These are phyloP conservation scores for Coniosporium tulheliwenetii DNA, from an alignment of 2,329 filamentous ascomycete species.

Conservation along the genomic window DNA sequence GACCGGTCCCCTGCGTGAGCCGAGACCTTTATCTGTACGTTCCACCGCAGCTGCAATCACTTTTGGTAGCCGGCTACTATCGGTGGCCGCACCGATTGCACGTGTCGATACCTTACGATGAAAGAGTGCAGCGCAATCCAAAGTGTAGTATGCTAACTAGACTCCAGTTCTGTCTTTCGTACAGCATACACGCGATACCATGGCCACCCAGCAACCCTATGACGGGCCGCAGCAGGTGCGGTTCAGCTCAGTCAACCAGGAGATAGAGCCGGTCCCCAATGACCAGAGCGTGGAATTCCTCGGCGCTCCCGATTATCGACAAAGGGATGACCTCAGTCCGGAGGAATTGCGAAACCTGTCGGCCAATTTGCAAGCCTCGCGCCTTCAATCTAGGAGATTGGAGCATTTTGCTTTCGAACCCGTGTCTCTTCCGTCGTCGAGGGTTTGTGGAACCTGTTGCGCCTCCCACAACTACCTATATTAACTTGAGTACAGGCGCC, in stretches of 20 bases:
- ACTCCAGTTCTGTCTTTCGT: no score
- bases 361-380: slow-evolving; percentile 54
- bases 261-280: slow-evolving; percentile 41
- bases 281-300: slow-evolving; percentile 13
- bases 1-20: no score
- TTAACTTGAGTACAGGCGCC: no score
- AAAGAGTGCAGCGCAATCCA: no score
- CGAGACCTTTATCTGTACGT: no score
- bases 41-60: no score
- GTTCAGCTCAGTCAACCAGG: slow-evolving; percentile 55
- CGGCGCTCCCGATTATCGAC: slow-evolving; percentile 7
- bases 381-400: slow-evolving; percentile 69
- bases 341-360: slow-evolving; percentile 56
- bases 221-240: slow-evolving; percentile 37
- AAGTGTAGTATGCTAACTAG: no score
- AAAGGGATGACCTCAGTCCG: slow-evolving; percentile 18
- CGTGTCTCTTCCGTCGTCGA: slow-evolving; percentile 56
- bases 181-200: not conserved
- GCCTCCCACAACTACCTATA: no score
- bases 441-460: slow-evolving; percentile 40
- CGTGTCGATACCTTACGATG: no score
- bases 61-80: no score
- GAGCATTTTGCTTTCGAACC: slow-evolving; percentile 83
- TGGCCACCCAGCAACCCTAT: not conserved
- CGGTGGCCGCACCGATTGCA: no score